These are phyloP conservation scores for thale cress (Arabidopsis thaliana) DNA, from an alignment of 345 rosid genomes.

Conservation along the genomic window DNA sequence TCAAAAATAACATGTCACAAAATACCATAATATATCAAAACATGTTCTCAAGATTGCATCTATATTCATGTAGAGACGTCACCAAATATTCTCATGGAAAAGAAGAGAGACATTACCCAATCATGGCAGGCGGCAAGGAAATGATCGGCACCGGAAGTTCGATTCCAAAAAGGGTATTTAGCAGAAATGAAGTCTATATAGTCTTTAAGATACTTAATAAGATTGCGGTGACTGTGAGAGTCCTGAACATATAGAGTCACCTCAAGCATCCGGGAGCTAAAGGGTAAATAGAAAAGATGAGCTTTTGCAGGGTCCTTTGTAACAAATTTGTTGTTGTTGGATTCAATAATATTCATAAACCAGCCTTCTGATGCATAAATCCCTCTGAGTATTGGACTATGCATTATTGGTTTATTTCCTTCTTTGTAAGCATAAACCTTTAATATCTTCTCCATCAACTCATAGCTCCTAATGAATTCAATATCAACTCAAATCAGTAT, in stretches of 20 bases:
- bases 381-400: constrained; percentile 70
- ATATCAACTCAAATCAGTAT: constrained; percentile 10
- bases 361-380: constrained; percentile 98
- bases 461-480: constrained; percentile 74
- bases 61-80: not conserved
- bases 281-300: constrained; percentile 90
- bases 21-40: too few relatives aligned
- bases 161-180: constrained; percentile 83
- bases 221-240: constrained; percentile 75
- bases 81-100: not conserved
- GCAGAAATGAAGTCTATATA: constrained; percentile 62
- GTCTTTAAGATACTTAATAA: constrained; percentile 60
- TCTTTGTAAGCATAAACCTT: constrained; percentile 86
- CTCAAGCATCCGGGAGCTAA: constrained; percentile 81
- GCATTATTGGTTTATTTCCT: constrained; percentile 78
- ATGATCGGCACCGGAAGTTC: constrained; percentile 92
- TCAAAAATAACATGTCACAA: not conserved
- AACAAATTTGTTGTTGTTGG: constrained; percentile 63
- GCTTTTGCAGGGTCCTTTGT: constrained; percentile 68
- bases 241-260: constrained; percentile 66
- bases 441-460: constrained; percentile 82
- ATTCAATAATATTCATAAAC: constrained; percentile 86
- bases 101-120: constrained; percentile 63
- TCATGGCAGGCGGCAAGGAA: constrained; percentile 97
- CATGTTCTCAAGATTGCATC: not conserved